Evolutionary conservation across 176 grass and related monocot genomes (phyloP).

Genomic region (Zoysia japonica): DNA sequence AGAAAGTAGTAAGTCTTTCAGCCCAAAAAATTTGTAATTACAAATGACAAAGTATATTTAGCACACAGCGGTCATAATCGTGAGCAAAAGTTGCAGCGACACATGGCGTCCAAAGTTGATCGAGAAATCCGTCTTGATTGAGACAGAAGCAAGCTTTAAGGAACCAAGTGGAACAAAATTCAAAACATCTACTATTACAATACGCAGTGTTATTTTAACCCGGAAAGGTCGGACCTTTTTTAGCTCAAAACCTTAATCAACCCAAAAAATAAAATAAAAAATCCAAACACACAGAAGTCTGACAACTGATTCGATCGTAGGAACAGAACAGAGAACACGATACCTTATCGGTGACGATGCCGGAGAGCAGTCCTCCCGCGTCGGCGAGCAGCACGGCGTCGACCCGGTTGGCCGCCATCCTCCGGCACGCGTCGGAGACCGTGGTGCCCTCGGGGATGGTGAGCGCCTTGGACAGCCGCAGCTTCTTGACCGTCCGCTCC

Average conservation of each 20-base stretch:
- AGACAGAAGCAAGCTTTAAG: conserved; percentile 37
- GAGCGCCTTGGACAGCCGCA: conserved; percentile 84
- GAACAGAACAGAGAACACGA: neutral
- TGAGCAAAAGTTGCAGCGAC: conserved; percentile 7
- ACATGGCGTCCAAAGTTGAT: neutral
- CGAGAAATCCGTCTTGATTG: conserved; percentile 27
- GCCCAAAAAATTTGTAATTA: neutral
- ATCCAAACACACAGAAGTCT: neutral
- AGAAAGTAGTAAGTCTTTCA: neutral
- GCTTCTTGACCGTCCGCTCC: conserved; percentile 89
- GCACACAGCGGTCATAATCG: neutral
- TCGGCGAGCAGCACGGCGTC: conserved; percentile 88
- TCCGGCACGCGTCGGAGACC: conserved; percentile 78
- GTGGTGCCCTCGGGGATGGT: conserved; percentile 80
- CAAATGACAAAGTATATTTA: neutral
- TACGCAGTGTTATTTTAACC: neutral
- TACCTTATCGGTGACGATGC: conserved; percentile 94
- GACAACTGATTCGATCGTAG: neutral
- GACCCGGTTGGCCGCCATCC: conserved; percentile 66
- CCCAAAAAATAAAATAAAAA: neutral
- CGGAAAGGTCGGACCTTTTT: neutral
- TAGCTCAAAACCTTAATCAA: neutral
- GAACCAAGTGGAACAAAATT: conserved; percentile 10
- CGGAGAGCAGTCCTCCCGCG: conserved; percentile 78
- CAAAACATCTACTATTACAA: conserved; percentile 7